Base-by-base conservation (phyloP, 306 rosid genomes). In the Casuarina cunninghamiana region DNA sequence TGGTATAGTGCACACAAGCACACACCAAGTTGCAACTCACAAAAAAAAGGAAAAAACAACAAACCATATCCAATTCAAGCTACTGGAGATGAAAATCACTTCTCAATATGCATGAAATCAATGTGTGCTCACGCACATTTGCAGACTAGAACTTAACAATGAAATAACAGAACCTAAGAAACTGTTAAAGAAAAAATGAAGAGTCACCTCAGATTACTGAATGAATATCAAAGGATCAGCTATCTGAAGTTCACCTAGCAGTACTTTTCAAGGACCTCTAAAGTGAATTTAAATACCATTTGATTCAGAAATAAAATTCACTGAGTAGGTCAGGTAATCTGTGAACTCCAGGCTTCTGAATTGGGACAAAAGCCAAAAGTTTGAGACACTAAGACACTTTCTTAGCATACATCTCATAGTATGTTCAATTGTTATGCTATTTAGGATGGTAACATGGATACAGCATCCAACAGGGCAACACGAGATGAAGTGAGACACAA, bases 321-420 rank as follows among this genome's bases (percentile, higher is more conserved):
- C n/a, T 17, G 19, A 67, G 46, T 32, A 42, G 13, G 5, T 17
- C 16, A 67, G 50, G 35, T 42, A 67, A 17, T n/a, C 6, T 4
- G 12, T 32, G 42, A 41, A 67, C 48, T 67, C 50, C 19, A 5
- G 26, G 26, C 32, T 16, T 67, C 19, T 67, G 50, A 3, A 0
- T 8, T 42, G 37, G 41, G 50, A 67, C 71, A 66, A 66, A 49
- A 42, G 15, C 71, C 71, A 67, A 42, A 42, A 67, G 35, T 67
- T 67, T 17, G 15, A 67, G 13, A 3, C 15, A 8, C 3, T 67
- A 67, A 49, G 42, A 42, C 7, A 26, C 32, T 26, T 2, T 19
- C 71, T 67, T 17, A 67, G 50, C 50, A 67, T 42, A 41, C 50
- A 67, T 44, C 16, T 67, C 21, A 42, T 19, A n/a, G 71, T n/a